Conservation (phyloP, 495 filamentous ascomycete genomes). For the Xylaria intraflava region DNA sequence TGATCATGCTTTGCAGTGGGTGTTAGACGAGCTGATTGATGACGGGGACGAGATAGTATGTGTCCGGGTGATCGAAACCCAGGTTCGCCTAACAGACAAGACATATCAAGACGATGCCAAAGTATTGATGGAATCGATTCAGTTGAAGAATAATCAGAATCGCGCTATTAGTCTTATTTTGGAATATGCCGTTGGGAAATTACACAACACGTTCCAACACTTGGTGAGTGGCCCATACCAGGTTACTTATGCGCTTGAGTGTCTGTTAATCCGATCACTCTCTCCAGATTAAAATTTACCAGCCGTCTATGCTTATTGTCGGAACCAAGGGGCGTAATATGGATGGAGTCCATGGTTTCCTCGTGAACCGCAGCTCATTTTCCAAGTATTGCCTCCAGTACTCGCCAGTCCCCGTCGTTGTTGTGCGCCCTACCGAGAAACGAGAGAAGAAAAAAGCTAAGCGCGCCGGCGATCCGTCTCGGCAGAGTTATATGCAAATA, state of each 20-base stretch:
- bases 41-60: conserved; percentile 97
- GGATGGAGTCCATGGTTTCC: conserved; percentile 81
- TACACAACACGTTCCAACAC: conserved; percentile 86
- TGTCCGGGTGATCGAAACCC: conserved; percentile 82
- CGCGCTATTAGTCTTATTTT: conserved; percentile 81
- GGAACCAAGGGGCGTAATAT: conserved; percentile 84
- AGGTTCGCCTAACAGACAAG: conserved; percentile 67
- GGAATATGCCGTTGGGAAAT: conserved; percentile 86
- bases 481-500: conserved; percentile 76
- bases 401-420: conserved; percentile 93
- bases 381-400: conserved; percentile 96
- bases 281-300: conserved; percentile 80
- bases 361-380: conserved; percentile 74
- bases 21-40: conserved; percentile 89
- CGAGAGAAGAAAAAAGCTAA: conserved; percentile 89
- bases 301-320: conserved; percentile 91
- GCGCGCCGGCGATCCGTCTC: conserved; percentile 67
- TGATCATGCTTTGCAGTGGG: conserved; percentile 89
- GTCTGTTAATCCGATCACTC: not conserved
- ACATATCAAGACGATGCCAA: conserved; percentile 76
- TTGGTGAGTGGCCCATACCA: conserved; percentile 55
- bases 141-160: conserved; percentile 76
- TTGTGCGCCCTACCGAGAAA: conserved; percentile 85
- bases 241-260: not conserved
- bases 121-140: conserved; percentile 67